These are phyloP conservation scores for Macadamia tetraphylla DNA, from an alignment of 164 flowering plant genomes.

Conservation along the genomic window DNA sequence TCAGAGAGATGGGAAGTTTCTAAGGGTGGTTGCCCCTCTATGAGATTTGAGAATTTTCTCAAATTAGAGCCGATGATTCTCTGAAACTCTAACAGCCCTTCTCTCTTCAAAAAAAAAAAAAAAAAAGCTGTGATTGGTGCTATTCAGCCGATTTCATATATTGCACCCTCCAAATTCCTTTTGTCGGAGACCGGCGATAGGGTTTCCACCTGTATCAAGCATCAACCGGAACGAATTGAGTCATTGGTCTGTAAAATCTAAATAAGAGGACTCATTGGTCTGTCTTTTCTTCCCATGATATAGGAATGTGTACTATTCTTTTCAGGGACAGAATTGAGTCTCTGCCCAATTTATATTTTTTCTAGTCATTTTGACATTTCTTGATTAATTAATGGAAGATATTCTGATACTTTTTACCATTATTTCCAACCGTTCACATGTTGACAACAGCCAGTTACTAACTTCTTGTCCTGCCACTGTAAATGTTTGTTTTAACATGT, in stretches of 20 bases:
- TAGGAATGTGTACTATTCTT: slow-evolving; percentile 20
- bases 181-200: slow-evolving; percentile 29
- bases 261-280: slow-evolving; percentile 37
- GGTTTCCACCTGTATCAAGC: slow-evolving; percentile 31
- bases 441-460: neutral
- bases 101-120: too few relatives aligned
- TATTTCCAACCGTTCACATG: neutral
- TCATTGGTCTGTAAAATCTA: slow-evolving; percentile 23
- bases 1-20: too few relatives aligned
- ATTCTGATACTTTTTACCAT: slow-evolving; percentile 13
- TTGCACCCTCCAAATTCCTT: slow-evolving; percentile 27
- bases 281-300: slow-evolving; percentile 15
- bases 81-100: too few relatives aligned
- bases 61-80: too few relatives aligned
- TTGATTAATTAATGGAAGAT: slow-evolving; percentile 36
- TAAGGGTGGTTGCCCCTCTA: too few relatives aligned
- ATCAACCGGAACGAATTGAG: slow-evolving; percentile 34
- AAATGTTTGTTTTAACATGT: neutral
- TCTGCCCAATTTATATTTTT: slow-evolving; percentile 22
- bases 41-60: too few relatives aligned
- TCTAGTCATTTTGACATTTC: slow-evolving; percentile 15
- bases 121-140: neutral
- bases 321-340: slow-evolving; percentile 27
- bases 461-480: neutral
- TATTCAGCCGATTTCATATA: slow-evolving; percentile 15